Base-by-base conservation (phyloP, 2,329 filamentous ascomycete species). In the Calonectria crousiana region DNA sequence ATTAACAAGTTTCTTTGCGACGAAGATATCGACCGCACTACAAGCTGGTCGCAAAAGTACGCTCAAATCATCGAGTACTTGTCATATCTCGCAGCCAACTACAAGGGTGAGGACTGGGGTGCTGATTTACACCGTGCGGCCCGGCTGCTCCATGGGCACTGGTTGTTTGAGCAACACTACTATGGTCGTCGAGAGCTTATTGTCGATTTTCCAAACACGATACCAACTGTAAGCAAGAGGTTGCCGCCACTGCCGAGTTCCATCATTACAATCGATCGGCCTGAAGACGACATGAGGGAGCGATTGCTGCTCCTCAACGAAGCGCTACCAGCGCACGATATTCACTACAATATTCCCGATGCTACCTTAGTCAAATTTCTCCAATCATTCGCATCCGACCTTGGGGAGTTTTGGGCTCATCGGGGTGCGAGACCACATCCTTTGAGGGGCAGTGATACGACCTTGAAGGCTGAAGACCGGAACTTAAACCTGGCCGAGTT, bases 1-100 rank as follows among this genome's bases (percentile, higher is more conserved):
- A 81, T 83, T 56, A 81, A 79, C 65, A 87, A 86, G 75, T 91
- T 89, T 74, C 86, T 92, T 28, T 79, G 85, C 4, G 88, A 90
- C 36, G 86, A 89, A 74, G 88, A 91, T 75, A 77, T 81, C 8
- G 84, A 87, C 71, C 84, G 86, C 20, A 85, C 84, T 71, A 56
- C 82, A 1, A 76, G 83, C 53, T 90, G 88, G 84, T 77, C 84
- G 2, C 62, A 74, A 14, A 85, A 86, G 66, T 79, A 85, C 10
- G 78, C 74, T 26, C 85, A 84, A 70, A 79, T 88, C 16, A 77
- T 78, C 23, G 78, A 83, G 32, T 89, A 88, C 77, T 80, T 89
- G 34, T 68, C 82, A 9, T 81, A 85, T 75, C 78, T 88, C 18
- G 58, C 76, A 10, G 28, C 74, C 13, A 79, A 75, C 34, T 36